A percentile compares a stretch with the other conserved stretches of the same genome.
phyloP scores from a whole-genome alignment of 2,329 filamentous ascomycete genomes.

The Septoria linicola region DNA sequence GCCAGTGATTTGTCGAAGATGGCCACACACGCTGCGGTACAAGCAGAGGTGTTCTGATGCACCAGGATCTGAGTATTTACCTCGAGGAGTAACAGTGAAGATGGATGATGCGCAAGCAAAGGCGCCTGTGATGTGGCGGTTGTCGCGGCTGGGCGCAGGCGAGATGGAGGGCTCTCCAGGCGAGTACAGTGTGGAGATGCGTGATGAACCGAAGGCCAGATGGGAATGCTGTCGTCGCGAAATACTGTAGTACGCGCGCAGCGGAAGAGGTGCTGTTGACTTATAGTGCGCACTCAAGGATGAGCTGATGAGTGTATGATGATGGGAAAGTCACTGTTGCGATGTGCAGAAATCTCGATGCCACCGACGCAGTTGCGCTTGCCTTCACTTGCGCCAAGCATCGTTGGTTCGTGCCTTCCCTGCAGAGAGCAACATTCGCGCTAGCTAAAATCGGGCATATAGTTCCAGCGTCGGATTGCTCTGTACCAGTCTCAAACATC shows the following conservation, averaged over 20 bases:
- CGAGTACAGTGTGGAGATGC: slow-evolving; percentile 3
- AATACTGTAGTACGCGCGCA: too few species aligned
- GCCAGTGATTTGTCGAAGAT: slow-evolving; percentile 3
- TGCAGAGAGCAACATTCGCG: neutral
- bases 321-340: too few species aligned
- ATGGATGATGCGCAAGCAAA: neutral
- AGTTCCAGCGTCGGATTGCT: neutral
- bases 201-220: too few species aligned
- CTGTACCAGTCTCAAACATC: neutral
- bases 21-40: too few species aligned
- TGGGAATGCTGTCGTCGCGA: too few species aligned
- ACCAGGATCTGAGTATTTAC: slow-evolving; percentile 8
- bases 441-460: slow-evolving; percentile 3
- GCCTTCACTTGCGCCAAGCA: slow-evolving; percentile 4
- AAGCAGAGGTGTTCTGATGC: too few species aligned
- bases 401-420: too few species aligned
- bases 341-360: neutral
- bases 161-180: neutral
- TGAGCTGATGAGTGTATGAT: too few species aligned
- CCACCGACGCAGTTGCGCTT: slow-evolving; percentile 1
- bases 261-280: too few species aligned
- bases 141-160: neutral
- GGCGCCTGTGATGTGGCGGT: slow-evolving; percentile 1
- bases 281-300: too few species aligned
- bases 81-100: neutral